Base-by-base conservation (phyloP, 1,139 yeast genomes). In the Suhomyces kunorum region DNA sequence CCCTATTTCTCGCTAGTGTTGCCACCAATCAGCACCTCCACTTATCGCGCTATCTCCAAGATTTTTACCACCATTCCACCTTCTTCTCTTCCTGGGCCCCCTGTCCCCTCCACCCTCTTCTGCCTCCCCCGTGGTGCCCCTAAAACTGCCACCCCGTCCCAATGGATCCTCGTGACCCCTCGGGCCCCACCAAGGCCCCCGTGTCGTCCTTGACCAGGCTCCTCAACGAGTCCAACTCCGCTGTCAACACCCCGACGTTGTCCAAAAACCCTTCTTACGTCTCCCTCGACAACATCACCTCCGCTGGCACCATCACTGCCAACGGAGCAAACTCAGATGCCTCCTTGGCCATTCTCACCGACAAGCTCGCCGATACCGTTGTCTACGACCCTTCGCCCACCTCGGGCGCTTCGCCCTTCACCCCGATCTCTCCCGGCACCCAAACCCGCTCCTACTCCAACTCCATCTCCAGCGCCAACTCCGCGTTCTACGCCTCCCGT, bases 131-230 rank as follows among this genome's bases (percentile, higher is more conserved):
- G 20, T 18, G 20, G 7, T 8, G 5, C 20, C 20, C 20, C 20
- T 18, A 8, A 5, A 5, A 6, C 20, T 8, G 20, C 20, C 20
- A 8, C 8, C 20, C 20, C 5, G 5, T 18, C 20, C 20, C 20
- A 8, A 5, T 8, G 20, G n/a, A 11, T 13, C 26, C 29, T 13
- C 16, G 7, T 17, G 38, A 39, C 22, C 8, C 34, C 19, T 32
- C 40, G 12, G 36, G 36, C 15, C 31, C 46, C 19, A 40, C 41
- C 12, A 49, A 53, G 40, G 49, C 55, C 20, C 56, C 56, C 25
- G 51, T 67, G 32, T 61, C 69, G 38, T 68, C 76, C n/a, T 61
- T 72, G 48, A 72, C 78, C 12, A 54, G 73, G 41, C 64, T 72
- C 18, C 58, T 72, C 45, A 64, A 68, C 44, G 76, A 71, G 44